Evolutionary conservation across 2,329 filamentous ascomycete species (phyloP), one percentile per base, ranked within the genome.

Genomic region (Penicillium sumatraense): DNA sequence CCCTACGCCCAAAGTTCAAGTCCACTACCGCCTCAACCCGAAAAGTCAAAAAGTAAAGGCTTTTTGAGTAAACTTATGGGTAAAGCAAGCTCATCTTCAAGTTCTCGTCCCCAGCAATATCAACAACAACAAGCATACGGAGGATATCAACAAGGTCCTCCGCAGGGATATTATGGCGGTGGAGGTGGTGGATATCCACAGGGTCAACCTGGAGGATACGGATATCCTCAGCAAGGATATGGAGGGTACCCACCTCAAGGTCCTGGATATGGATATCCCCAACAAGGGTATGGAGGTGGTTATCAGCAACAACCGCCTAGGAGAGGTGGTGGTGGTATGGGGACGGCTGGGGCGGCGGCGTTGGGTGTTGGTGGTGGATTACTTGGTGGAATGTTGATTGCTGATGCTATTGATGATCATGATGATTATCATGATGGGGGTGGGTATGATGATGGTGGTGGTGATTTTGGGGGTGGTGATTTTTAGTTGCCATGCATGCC

Each of bases 361-460:
- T 78, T 96, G 40, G 92, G 92, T 77, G 73, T 90, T 3, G 92
- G 91, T 63, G 92, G 89, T 60, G 92, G 92, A 72, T 68, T 96
- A 69, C 66, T 96, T 1, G 93, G 91, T 64, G 92, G 92, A 52
- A 83, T 86, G 58, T 59, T 96, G 66, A 74, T 96, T 27, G 87
- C 82, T 2, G 80, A 89, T 67, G 87, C 87, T 1, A 80, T 93
- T 48, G 79, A 85, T 5, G 82, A 83, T 26, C 88, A 86, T 63
- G 64, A 82, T 48, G 51, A 62, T 41, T 29, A 48, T 24, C 21
- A 49, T 46, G 62, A 67, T 42, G 41, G 45, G 16, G 24, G 47
- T 49, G 63, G 67, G 2, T 65, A 67, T 56, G 58, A 71, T 44
- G 63, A 62, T 53, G 69, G 64, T 20, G 68, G 61, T 55, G 68